Evolutionary conservation across 2,329 filamentous ascomycete genomes (phyloP), one percentile per base, ranked within the genome.

Genomic region (Clonostachys byssicola): DNA sequence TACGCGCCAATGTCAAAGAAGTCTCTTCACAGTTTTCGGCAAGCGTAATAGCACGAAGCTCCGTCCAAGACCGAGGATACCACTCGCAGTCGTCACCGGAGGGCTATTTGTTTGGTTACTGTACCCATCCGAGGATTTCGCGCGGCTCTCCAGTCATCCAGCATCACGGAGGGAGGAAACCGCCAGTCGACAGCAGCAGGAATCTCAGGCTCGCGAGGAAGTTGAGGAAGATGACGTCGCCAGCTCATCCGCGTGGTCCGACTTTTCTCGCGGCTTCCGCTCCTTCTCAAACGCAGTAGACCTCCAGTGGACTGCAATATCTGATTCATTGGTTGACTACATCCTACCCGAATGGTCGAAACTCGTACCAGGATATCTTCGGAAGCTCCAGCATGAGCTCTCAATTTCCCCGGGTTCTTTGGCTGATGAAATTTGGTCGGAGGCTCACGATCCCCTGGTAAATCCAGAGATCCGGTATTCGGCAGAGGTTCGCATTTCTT

Each of bases 361-460:
- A 53, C 63, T 81, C 40, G 71, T 96, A 16, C 92, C 92, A 1
- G 84, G 75, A 4, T 90, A 89, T 47, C 72, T 95, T 47, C 78
- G 81, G 50, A 96, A 96, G 64, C 77, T 97, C 34, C 91, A 96
- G 62, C 81, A 81, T 18, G 92, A 97, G 67, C 74, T 96, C 14
- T 94, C 89, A 34, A 86, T 94, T 82, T 82, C 86, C 0, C 88
- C 90, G 0, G 92, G 91, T 2, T 95, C 91, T 1, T 72, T 99
- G 40, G 90, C 92, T 12, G 87, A 95, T 60, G 89, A 96, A 55
- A 94, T 99, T 49, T 97, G 94, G 94, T 75, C 77, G 53, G 92
- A 97, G 58, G 90, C 94, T 1, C 88, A 91, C 49, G 89, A 97
- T 60, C 83, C 91, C 1, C 74, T 82, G 43, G 74, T 88, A 52